Evolutionary conservation across 202 grass and related monocot species (phyloP), one percentile per base, ranked within the genome.

Genomic region (Zizania palustris): DNA sequence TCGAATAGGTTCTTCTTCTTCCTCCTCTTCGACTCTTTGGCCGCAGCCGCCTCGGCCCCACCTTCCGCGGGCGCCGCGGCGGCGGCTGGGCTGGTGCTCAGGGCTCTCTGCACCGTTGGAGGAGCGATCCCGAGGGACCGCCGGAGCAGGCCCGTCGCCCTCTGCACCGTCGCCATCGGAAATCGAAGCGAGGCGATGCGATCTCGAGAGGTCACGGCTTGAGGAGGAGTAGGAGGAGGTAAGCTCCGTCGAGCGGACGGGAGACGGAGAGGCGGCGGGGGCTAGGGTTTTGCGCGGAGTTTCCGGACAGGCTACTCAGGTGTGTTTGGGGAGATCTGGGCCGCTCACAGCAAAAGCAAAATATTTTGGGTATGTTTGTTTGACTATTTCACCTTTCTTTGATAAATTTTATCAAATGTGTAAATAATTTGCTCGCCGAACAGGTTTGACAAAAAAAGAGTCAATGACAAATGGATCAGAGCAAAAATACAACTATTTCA

Each of bases 1-100:
- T 93, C 87, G 48, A 90, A 93, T 28, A 93, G 82, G 75, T 79
- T 93, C 78, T 93, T 93, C 84, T 93, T 93, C 87, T 80, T 93
- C 72, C 21, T 77, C 77, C 18, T 72, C 78, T 85, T 88, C n/a
- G 61, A 56, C 43, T 75, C 83, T 82, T 85, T 72, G 5, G 74
- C n/a, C 3, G 56, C 54, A 21, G 16, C 56, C n/a, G 21, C 55
- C 8, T 16, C 50, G 9, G 14, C 60, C 46, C 54, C 72, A 5
- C 49, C 15, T 15, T 51, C 15, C 49, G 45, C 45, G 12, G 33
- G 48, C 1, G 43, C 20, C 3, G 62, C 28, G 7, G 75, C 34
- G 9, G 67, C 4, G 44, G 20, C 41, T 6, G 63, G 38, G 79
- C 62, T 74, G 46, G 74, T 58, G 64, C 74, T 75, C 63, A 82